Evolutionary conservation across 2,329 filamentous ascomycete genomes (phyloP).

Genomic region (Sporothrix brunneoviolacea): DNA sequence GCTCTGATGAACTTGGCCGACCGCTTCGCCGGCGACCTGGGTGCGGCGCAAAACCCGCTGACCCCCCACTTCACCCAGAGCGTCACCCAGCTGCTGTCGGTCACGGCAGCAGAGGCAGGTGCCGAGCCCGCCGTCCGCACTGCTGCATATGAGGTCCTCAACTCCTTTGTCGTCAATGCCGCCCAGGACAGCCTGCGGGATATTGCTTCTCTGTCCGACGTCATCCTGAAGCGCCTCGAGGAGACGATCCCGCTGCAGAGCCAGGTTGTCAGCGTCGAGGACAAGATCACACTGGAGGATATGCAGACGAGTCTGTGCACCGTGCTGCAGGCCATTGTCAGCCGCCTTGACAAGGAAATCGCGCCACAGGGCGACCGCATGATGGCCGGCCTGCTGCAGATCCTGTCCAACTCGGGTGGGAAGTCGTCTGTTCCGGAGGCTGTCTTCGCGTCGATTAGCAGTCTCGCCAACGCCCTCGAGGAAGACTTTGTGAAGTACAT

Average conservation of each 20-base stretch:
- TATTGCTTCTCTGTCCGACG: constrained; percentile 75
- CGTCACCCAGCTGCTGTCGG: constrained; percentile 73
- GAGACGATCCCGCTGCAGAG: constrained; percentile 82
- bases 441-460: constrained; percentile 84
- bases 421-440: constrained; percentile 95
- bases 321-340: constrained; percentile 84
- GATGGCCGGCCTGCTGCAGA: constrained; percentile 80
- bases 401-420: constrained; percentile 67
- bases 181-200: constrained; percentile 77
- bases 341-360: constrained; percentile 86
- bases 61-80: constrained; percentile 92
- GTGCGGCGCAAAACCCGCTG: constrained; percentile 69
- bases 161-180: constrained; percentile 86
- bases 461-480: constrained; percentile 85
- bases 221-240: constrained; percentile 85
- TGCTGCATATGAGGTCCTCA: constrained; percentile 93
- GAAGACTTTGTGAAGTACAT: constrained; percentile 96
- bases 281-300: constrained; percentile 91
- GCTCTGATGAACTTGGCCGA: constrained; percentile 97
- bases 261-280: constrained; percentile 94
- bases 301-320: constrained; percentile 95
- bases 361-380: constrained; percentile 85
- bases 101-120: constrained; percentile 64
- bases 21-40: constrained; percentile 82
- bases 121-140: constrained; percentile 85